Base-by-base conservation (phyloP, 495 filamentous ascomycete genomes). In the Xylona heveae region DNA sequence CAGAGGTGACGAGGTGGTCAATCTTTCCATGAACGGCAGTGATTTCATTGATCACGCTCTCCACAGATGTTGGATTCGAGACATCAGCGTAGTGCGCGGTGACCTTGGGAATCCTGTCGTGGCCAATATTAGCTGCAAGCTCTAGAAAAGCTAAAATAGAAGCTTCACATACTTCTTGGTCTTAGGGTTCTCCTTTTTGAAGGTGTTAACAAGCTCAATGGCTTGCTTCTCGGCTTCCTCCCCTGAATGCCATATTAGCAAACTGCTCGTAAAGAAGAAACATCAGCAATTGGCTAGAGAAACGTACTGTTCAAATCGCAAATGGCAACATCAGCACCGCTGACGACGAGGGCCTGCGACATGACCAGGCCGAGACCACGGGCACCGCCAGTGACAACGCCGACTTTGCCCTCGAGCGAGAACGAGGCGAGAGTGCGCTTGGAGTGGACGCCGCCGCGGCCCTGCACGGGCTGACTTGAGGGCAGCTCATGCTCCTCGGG, bases 21-120 rank as follows among this genome's bases (percentile, higher is more conserved):
- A 94, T 77, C 45, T 71, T 68, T 47, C 74, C 74, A 49, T 91
- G 80, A 35, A 66, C 57, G 24, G 57, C 47, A 20, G 77, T 45
- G 37, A 93, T 68, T 34, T 81, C 76, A 19, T 61, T 57, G 25
- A 93, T 58, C 37, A 71, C 71, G 9, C 51, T 41, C 27, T 74
- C 71, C 31, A 94, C 82, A 2, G 79, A 84, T 16, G 68, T 65
- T 7, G 71, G 67, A 40, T 70, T 64, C 6, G 84, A 70, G 34
- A 93, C 84, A 47, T 95, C 85, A 41, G 72, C 70, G 48, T 75
- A 80, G 55, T 94, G 85, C 1, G 83, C 76, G 6, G 84, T 92
- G 39, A 92, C 75, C 35, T 67, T 79, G 24, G 85, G 84, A 28
- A 76, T 42, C 14, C 73, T 80, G 28, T 19, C 9, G 15, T 35